These are phyloP conservation scores for Sherardia arvensis DNA, from an alignment of 257 asterid genomes.

Conservation along the genomic window DNA sequence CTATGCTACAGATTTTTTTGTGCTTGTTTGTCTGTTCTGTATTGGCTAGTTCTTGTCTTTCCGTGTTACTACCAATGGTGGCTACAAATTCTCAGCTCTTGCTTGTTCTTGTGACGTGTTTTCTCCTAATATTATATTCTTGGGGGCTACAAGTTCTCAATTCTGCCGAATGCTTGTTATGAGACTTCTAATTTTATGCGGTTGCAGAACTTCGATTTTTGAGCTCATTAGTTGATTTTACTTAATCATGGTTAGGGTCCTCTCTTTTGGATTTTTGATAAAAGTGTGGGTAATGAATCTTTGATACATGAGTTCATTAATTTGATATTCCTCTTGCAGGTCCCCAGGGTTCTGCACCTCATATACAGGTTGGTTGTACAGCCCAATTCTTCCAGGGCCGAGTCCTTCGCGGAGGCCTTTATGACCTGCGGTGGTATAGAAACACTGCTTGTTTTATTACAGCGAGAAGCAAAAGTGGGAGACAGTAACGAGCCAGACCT, in stretches of 20 bases:
- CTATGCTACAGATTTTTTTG: neutral
- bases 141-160: neutral
- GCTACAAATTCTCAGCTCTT: neutral
- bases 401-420: slow-evolving; percentile 86
- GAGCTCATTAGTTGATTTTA: neutral
- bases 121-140: neutral
- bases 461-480: slow-evolving; percentile 91
- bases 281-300: neutral
- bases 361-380: slow-evolving; percentile 89
- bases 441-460: slow-evolving; percentile 90
- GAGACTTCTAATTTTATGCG: neutral
- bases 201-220: neutral
- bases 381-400: slow-evolving; percentile 82
- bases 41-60: neutral
- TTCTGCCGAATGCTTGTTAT: neutral
- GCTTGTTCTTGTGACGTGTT: neutral
- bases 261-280: neutral
- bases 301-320: slow-evolving; percentile 14
- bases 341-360: slow-evolving; percentile 86
- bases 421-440: slow-evolving; percentile 89
- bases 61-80: neutral
- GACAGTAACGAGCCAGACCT: slow-evolving; percentile 50
- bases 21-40: neutral
- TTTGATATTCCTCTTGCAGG: slow-evolving; percentile 50
- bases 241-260: neutral